These are phyloP conservation scores for Otatea glauca DNA, from an alignment of 176 grass and related monocot genomes.

Conservation along the genomic window DNA sequence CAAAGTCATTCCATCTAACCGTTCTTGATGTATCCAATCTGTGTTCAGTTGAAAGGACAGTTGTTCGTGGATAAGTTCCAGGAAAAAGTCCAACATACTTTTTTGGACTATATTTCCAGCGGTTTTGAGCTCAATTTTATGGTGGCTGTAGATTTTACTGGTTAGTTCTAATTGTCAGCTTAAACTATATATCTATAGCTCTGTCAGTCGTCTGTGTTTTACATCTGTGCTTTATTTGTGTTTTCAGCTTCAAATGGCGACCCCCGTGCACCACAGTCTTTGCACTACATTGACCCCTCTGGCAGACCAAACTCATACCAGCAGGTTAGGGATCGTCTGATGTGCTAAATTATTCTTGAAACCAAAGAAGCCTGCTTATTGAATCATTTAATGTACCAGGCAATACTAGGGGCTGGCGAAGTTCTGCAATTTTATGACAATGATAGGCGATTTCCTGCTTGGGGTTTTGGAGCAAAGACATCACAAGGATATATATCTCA, in stretches of 20 bases:
- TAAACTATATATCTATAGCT: constrained; percentile 18
- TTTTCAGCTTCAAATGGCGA: constrained; percentile 93
- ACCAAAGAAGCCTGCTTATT: constrained; percentile 6
- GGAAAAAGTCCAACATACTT: constrained; percentile 89
- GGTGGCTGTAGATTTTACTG: constrained; percentile 96
- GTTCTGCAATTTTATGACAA: constrained; percentile 92
- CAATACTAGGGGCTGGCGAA: constrained; percentile 82
- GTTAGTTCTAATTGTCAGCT: constrained; percentile 45
- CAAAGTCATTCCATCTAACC: constrained; percentile 1
- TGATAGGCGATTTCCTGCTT: constrained; percentile 82
- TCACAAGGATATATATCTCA: constrained; percentile 65
- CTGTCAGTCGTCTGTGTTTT: constrained; percentile 18
- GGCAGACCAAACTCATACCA: constrained; percentile 91
- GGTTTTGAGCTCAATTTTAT: constrained; percentile 99
- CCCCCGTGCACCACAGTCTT: constrained; percentile 68
- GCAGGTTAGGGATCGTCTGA: constrained; percentile 54
- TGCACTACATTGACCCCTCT: constrained; percentile 95
- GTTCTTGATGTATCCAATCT: constrained; percentile 29
- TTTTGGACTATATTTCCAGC: constrained; percentile 96
- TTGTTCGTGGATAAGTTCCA: constrained; percentile 77
- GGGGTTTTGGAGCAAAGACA: constrained; percentile 91
- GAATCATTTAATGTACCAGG: constrained; percentile 50
- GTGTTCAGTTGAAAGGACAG: constrained; percentile 79
- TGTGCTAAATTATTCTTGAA: constrained; percentile 7
- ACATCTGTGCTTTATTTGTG: not conserved